Evolutionary conservation across 441 rosid species (phyloP), one percentile per base, ranked within the genome.

Genomic region (Pelargonium citronellum): DNA sequence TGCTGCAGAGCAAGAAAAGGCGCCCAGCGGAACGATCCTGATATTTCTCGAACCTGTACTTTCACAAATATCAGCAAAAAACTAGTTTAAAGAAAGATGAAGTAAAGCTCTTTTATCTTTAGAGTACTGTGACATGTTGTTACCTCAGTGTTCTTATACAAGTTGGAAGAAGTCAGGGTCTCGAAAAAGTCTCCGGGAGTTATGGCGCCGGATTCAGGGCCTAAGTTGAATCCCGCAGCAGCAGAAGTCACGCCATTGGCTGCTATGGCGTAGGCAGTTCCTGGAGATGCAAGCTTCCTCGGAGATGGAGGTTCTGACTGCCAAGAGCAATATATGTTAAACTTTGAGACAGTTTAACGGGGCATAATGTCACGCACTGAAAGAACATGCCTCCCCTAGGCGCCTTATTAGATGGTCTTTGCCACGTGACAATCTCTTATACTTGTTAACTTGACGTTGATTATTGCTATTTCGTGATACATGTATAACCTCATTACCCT

Each of bases 231-330:
- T 39, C 82, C 77, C 30, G 79, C 85, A 7, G 77, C 73, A 43
- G 81, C 91, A 69, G 82, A 77, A 66, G 79, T 81, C 55, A 81
- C 73, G 71, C 91, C 91, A 84, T 84, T 89, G 8, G 79, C 69
- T 62, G 87, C 79, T 47, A 82, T 74, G 13, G 87, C 88, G 58
- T 85, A 77, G 68, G 85, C 84, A 69, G 86, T 68, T 68, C 87
- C 84, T 24, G 7, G 47, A 27, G 82, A 83, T 66, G 7, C 41
- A 27, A 80, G 82, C 62, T 87, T 92, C 77, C 89, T 84, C 10
- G 98, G 99, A 55, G 99, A 95, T 55, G 95, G 83, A 58, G 99
- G 96, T 72, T 95, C 99, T 37, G 95, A 82, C 98, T 95, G 88
- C 67, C 16, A 74, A 79, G n/a, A 24, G 43, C 43, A 39, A 39